These are phyloP conservation scores for Leishmania tropica DNA, from an alignment of 208 protist species.

Conservation along the genomic window DNA sequence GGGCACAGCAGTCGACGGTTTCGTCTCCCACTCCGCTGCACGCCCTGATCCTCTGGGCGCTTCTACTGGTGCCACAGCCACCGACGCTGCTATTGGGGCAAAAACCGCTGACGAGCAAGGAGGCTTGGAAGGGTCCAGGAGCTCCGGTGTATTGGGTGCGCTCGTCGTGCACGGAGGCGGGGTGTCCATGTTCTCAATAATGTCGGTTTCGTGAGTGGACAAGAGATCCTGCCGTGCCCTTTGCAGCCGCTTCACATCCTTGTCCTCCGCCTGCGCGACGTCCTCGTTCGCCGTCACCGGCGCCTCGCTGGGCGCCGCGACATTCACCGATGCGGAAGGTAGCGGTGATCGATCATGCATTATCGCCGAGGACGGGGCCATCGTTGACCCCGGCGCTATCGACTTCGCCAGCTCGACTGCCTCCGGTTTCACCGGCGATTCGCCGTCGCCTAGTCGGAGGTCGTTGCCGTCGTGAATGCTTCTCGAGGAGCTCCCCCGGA, in stretches of 20 bases:
- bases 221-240: slow-evolving; percentile 12
- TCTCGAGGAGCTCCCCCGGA: slow-evolving; percentile 25
- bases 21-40: background rate
- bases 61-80: background rate
- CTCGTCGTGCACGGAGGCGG: slow-evolving; percentile 1
- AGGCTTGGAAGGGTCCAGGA: background rate
- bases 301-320: background rate
- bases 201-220: background rate
- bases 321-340: background rate
- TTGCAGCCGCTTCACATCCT: background rate
- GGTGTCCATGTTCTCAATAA: slow-evolving; percentile 7
- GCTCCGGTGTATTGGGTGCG: background rate
- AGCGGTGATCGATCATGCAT: background rate
- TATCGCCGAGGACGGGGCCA: background rate
- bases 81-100: background rate
- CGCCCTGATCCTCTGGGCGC: background rate
- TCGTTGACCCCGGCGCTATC: background rate
- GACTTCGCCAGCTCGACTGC: background rate
- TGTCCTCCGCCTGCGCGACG: background rate
- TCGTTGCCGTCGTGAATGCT: slow-evolving; percentile 21
- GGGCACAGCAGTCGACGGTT: background rate
- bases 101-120: background rate
- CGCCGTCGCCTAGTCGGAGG: background rate
- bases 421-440: background rate
- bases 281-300: background rate